Conservation (phyloP, 371 early-diverging fungal species). For the Syncephalastrum monosporum region DNA sequence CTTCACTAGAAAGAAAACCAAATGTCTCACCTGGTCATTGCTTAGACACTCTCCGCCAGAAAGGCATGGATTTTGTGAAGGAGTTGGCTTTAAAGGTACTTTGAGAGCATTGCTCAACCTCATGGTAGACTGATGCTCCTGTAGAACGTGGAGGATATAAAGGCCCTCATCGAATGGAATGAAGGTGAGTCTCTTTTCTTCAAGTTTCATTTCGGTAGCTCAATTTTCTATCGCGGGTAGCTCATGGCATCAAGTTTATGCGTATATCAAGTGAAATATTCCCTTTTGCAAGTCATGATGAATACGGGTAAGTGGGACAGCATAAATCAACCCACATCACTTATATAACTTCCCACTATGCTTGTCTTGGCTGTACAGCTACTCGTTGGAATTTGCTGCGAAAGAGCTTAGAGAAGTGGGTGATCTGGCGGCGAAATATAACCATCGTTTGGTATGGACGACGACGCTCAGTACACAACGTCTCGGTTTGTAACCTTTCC, state of each 20-base stretch:
- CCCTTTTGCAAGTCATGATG: constrained; percentile 47
- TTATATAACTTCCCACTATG: too few relatives aligned
- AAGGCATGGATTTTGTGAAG: constrained; percentile 43
- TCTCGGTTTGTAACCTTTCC: not conserved
- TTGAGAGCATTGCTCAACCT: not conserved
- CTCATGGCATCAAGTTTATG: constrained; percentile 45
- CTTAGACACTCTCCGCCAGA: constrained; percentile 36
- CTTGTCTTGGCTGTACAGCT: constrained; percentile 11
- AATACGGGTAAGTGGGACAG: constrained; percentile 28
- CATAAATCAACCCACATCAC: too few relatives aligned
- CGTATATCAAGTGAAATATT: constrained; percentile 48
- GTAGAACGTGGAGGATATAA: constrained; percentile 42
- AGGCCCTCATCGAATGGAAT: constrained; percentile 48
- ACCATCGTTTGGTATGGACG: constrained; percentile 40
- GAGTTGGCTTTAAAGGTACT: constrained; percentile 35
- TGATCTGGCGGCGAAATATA: constrained; percentile 33
- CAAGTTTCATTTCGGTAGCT: not conserved
- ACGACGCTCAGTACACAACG: too few relatives aligned
- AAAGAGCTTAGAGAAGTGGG: constrained; percentile 33
- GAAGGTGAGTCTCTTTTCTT: constrained; percentile 23
- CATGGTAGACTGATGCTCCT: not conserved
- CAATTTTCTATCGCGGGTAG: constrained; percentile 5
- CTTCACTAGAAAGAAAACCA: too few relatives aligned
- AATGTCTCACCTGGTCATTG: not conserved
- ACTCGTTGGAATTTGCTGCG: constrained; percentile 36